Percentiles rank a stretch among this genome's conserved stretches.
Conservation (phyloP, 2,329 filamentous ascomycete species). For the Fusarium abutilonis region DNA sequence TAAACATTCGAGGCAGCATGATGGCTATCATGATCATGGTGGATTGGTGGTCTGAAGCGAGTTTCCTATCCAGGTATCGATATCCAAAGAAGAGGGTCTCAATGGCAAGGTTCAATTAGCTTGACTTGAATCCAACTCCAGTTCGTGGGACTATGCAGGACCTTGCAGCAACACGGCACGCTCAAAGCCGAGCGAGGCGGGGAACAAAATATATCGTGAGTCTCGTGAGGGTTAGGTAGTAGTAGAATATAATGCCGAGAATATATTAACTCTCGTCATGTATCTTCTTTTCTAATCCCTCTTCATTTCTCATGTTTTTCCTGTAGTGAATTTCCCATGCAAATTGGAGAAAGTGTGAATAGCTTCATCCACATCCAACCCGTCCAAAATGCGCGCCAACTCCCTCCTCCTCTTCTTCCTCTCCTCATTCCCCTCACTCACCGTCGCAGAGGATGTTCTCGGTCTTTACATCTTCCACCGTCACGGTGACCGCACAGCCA, state of each 20-base stretch:
- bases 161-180: slow-evolving; percentile 27
- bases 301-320: not conserved
- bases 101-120: not conserved
- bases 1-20: slow-evolving; percentile 3
- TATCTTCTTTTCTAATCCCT: not conserved
- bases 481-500: slow-evolving; percentile 88
- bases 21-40: not conserved
- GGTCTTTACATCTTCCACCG: slow-evolving; percentile 89
- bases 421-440: slow-evolving; percentile 52
- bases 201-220: slow-evolving; percentile 9
- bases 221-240: not conserved
- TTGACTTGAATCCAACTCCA: not conserved
- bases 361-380: slow-evolving; percentile 13
- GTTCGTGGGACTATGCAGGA: slow-evolving; percentile 2
- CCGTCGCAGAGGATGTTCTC: slow-evolving; percentile 72
- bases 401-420: slow-evolving; percentile 50
- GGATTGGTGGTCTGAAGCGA: slow-evolving; percentile 3
- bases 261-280: not conserved
- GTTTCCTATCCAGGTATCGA: slow-evolving; percentile 19
- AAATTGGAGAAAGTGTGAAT: slow-evolving; percentile 12
- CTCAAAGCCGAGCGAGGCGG: slow-evolving; percentile 30
- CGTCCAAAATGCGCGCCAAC: slow-evolving; percentile 53
- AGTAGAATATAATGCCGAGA: slow-evolving; percentile 1
- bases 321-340: not conserved
- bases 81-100: slow-evolving; percentile 13